Evolutionary conservation across 345 rosid species (phyloP).

Genomic region (Adansonia digitata): DNA sequence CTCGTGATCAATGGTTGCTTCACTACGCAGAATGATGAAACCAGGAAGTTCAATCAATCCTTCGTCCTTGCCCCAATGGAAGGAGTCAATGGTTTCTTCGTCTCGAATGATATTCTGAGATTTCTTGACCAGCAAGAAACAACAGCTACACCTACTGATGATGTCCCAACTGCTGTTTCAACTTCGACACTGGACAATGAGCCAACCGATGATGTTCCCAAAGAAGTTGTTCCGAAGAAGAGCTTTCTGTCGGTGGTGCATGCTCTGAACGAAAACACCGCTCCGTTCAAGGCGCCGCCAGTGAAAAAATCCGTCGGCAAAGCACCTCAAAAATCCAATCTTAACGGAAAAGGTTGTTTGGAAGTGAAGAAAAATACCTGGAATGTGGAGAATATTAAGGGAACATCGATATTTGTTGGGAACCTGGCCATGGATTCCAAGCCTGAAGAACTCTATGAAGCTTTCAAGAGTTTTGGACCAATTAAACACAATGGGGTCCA

Average conservation of each 20-base stretch:
- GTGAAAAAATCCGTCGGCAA: background rate
- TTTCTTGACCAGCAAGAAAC: background rate
- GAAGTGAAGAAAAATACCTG: background rate
- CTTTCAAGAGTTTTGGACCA: background rate
- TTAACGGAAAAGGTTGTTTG: background rate
- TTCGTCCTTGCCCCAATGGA: background rate
- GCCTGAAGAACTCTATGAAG: background rate
- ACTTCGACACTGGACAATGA: background rate
- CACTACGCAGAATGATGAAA: background rate
- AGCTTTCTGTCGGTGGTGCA: background rate
- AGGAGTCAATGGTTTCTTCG: background rate
- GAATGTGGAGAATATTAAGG: background rate
- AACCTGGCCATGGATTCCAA: background rate
- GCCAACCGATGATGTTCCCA: background rate
- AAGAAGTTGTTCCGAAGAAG: background rate
- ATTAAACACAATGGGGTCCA: background rate
- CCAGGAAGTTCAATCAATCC: background rate
- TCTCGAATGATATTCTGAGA: background rate
- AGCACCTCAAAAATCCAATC: background rate
- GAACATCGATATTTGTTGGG: conserved; percentile 1
- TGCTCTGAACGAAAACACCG: background rate
- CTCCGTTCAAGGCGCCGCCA: background rate
- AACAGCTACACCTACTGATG: accelerated
- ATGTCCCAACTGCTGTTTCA: background rate
- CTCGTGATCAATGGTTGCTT: background rate